Base-by-base conservation (phyloP, 31 red algal genomes). In the Pterothamnion heteromorphum region DNA sequence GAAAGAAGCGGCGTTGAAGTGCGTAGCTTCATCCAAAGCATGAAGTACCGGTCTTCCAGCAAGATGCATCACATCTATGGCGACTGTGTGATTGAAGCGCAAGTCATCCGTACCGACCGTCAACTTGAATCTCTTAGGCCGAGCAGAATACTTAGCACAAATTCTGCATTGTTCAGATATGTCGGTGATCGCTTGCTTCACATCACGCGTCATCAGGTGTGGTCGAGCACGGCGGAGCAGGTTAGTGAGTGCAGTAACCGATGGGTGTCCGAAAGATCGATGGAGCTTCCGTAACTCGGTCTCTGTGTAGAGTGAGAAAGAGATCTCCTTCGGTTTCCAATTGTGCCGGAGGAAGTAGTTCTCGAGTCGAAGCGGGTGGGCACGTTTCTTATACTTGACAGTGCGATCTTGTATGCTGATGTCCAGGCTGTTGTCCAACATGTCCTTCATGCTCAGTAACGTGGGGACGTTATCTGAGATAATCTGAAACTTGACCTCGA, bases 401-500 rank as follows among this genome's bases (percentile, higher is more conserved):
- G 24, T 27, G 4, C 5, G 18, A 22, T 82, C 78, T 27, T 82
- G 14, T 22, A 82, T 82, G 24, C 24, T 22, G 18, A 82, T 22
- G 24, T 82, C 78, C 31, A 82, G 78, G 4, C 24, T 27, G 24
- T 82, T 82, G 24, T 82, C 14, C 24, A 22, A 22, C 78, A 82
- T 82, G 78, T 82, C 5, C 24, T 82, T 82, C 78, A 82, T 82
- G 78, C 24, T 27, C 78, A 22, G 78, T 82, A 82, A 82, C 78
- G 5, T 9, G 31, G 78, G n/a, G n/a, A n/a, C 23, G 34, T 78
- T 80, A 3, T 86, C 84, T 0, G 3, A 43, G 3, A 87, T 36
- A 36, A 89, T 88, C 33, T 88, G 92, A 57, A 93, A 93, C 21
- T n/a, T 93, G 9, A 89, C 83, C 14, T 89, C 84, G 1, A 93